Evolutionary conservation across 371 early-diverging fungal species (phyloP).

Genomic region (Dichotomocladium elegans): DNA sequence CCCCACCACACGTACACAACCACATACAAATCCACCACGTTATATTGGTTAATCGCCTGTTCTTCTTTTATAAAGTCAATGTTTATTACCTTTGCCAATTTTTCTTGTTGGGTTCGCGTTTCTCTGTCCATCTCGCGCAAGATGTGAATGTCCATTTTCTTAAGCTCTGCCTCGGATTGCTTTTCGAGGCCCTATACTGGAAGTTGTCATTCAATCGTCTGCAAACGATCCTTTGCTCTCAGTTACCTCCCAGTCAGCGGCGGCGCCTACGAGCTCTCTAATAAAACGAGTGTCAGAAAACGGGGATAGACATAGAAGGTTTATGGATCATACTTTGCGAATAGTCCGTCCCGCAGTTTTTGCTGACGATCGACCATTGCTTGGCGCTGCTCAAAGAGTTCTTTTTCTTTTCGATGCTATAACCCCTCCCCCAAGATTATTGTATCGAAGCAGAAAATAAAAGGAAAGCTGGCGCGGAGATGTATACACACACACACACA

Average conservation of each 20-base stretch:
- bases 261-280: neutral
- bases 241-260: neutral
- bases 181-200: constrained; percentile 11
- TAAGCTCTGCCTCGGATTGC: constrained; percentile 20
- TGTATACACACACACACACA: neutral
- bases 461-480: neutral
- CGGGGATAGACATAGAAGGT: too few relatives aligned
- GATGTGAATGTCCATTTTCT: constrained; percentile 26
- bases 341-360: constrained; percentile 22
- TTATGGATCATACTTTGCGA: constrained; percentile 42
- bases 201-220: neutral
- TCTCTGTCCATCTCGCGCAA: constrained; percentile 34
- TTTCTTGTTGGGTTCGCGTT: constrained; percentile 20
- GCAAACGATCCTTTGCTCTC: neutral
- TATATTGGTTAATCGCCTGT: too few relatives aligned
- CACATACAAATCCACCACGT: too few relatives aligned
- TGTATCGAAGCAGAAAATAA: too few relatives aligned
- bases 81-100: constrained; percentile 16
- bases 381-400: constrained; percentile 28
- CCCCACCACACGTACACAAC: neutral
- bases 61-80: too few relatives aligned
- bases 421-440: too few relatives aligned
- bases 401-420: constrained; percentile 28
- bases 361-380: constrained; percentile 17
- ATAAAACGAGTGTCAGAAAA: neutral